Percentiles rank a stretch among this genome's conserved stretches.
phyloP scores from a whole-genome alignment of 2,329 filamentous ascomycete genomes.

The Coccinonectria pachysandricola region DNA sequence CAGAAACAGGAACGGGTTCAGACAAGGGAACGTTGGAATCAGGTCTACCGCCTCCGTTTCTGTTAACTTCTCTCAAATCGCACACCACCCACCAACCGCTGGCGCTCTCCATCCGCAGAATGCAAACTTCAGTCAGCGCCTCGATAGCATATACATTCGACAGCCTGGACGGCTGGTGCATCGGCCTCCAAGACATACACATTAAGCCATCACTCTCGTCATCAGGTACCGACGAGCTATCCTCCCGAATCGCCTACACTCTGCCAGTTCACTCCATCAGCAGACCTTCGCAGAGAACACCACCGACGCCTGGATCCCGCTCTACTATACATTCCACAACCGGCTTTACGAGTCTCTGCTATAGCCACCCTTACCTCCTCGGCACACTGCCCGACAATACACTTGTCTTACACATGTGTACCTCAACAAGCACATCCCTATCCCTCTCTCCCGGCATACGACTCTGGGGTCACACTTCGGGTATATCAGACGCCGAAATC shows the following conservation, averaged over 20 bases:
- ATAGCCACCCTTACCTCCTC: conserved; percentile 75
- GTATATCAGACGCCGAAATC: conserved; percentile 76
- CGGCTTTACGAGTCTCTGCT: conserved; percentile 55
- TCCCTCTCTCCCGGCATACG: conserved; percentile 63
- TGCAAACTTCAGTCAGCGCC: conserved; percentile 55
- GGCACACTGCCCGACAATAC: conserved; percentile 82
- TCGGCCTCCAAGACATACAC: conserved; percentile 84
- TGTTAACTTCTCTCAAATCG: conserved; percentile 71
- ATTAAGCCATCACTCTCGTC: conserved; percentile 30
- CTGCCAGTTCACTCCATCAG: conserved; percentile 18
- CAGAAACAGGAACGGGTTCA: too few relatives aligned
- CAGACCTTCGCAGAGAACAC: conserved; percentile 3
- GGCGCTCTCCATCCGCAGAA: conserved; percentile 70
- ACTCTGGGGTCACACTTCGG: conserved; percentile 87
- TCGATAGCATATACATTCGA: conserved; percentile 81
- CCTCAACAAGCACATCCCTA: conserved; percentile 55
- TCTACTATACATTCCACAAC: too few relatives aligned
- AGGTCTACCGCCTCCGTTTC: conserved; percentile 20
- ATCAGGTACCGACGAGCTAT: conserved; percentile 22
- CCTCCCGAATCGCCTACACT: conserved; percentile 27
- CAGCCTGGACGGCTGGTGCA: conserved; percentile 71
- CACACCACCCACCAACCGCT: conserved; percentile 69
- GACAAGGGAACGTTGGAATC: conserved; percentile 1
- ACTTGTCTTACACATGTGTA: conserved; percentile 70
- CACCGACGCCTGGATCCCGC: too few relatives aligned